Evolutionary conservation across 225 moss, liverwort and hornwort genomes (phyloP), one percentile per base, ranked within the genome.

Genomic region (Bryum argenteum): DNA sequence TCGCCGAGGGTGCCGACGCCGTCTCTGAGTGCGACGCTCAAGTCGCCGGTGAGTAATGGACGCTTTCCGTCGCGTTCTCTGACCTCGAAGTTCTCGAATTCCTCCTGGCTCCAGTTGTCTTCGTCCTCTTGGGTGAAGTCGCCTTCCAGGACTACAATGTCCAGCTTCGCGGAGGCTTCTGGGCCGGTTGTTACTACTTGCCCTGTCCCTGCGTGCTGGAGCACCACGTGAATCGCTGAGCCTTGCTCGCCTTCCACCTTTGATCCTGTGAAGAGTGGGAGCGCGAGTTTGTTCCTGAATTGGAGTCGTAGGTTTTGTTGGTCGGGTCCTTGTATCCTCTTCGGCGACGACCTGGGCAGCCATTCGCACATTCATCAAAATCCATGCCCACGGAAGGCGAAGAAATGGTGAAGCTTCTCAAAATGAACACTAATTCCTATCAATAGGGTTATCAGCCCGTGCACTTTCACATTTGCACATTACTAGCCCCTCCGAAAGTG

Each of bases 101-200:
- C 81, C 24, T 78, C 78, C 66, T 82, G 85, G 37, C 76, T 65
- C 81, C 85, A 85, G 10, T 56, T 79, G 0, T 85, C 85, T 68
- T 85, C 85, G 58, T 85, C 85, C 73, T 85, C 85, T 8, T 81
- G 78, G n/a, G 79, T 76, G 68, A 85, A 85, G 37, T 85, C 85
- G 38, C 85, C 85, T 60, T 85, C 78, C 7, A 85, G 60, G n/a
- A 85, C 81, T 8, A 85, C 85, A 20, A 85, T 73, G 56, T 85
- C 85, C 65, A 85, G 70, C 53, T 85, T 85, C 1, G 81, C 79
- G 43, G 73, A 76, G 28, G 85, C 72, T 18, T 82, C 81, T 1
- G 76, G 72, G 18, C 85, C 85, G 39, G 56, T 71, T 16, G 70
- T 69, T 9, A 85, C 71, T 11, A 85, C 78, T 63, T 82, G 78